Evolutionary conservation across 345 rosid genomes (phyloP).

Genomic region (Rhodamnia rubescens): DNA sequence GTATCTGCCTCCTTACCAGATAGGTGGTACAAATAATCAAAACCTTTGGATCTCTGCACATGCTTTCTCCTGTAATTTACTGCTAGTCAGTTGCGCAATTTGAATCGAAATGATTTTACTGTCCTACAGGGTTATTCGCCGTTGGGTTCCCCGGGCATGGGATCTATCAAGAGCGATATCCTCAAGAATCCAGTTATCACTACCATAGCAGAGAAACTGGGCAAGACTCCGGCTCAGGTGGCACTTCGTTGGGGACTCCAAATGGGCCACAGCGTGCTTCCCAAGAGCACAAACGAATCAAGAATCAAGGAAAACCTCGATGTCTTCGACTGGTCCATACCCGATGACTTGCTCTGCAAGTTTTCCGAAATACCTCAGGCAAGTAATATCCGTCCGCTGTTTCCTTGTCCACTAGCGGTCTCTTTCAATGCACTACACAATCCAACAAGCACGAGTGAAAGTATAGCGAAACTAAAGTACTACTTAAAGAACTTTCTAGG

Average conservation of each 20-base stretch:
- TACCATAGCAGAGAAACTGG: slow-evolving; percentile 47
- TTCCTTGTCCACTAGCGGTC: not conserved
- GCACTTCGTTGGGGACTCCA: slow-evolving; percentile 84
- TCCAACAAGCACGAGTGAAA: not conserved
- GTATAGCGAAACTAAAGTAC: not conserved
- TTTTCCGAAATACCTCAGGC: slow-evolving; percentile 67
- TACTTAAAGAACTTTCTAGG: not conserved
- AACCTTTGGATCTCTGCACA: not conserved
- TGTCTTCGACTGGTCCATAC: slow-evolving; percentile 72
- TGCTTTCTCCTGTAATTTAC: not conserved
- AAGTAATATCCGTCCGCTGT: not conserved
- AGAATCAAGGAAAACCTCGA: slow-evolving; percentile 71
- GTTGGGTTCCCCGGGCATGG: slow-evolving; percentile 72
- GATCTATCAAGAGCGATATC: slow-evolving; percentile 55
- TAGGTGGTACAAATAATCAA: not conserved
- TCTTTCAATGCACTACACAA: not conserved
- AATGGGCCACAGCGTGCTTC: slow-evolving; percentile 84
- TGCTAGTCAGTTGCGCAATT: not conserved
- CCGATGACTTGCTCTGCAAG: slow-evolving; percentile 53
- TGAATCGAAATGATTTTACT: not conserved
- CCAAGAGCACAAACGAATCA: slow-evolving; percentile 58
- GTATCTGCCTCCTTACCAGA: not conserved
- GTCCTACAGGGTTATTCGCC: slow-evolving; percentile 70
- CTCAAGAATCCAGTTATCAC: slow-evolving; percentile 40
- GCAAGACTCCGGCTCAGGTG: slow-evolving; percentile 83